Conservation (phyloP, 768 basidiomycete species). For the Exsudoporus frostii region DNA sequence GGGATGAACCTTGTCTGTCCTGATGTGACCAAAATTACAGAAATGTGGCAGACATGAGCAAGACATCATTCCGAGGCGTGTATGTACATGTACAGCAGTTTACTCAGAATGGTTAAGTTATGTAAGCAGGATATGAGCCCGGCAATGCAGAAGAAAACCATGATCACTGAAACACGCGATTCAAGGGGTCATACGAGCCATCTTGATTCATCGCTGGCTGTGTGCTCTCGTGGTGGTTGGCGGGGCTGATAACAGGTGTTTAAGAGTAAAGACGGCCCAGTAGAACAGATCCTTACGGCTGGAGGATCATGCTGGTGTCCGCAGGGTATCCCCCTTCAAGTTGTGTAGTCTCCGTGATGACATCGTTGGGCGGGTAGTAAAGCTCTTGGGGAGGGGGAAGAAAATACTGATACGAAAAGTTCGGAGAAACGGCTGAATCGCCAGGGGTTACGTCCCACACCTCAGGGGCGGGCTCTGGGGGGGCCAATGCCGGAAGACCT, state of each 20-base stretch:
- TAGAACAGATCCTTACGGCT: constrained; percentile 5
- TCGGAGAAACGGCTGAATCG: neutral
- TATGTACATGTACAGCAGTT: neutral
- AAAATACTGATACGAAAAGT: neutral
- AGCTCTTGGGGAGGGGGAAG: neutral
- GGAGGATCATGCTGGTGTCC: neutral
- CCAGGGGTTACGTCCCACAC: constrained; percentile 7
- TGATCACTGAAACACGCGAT: constrained; percentile 11
- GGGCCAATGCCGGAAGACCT: neutral
- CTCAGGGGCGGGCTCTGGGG: neutral
- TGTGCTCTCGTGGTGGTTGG: constrained; percentile 6
- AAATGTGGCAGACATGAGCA: constrained; percentile 25
- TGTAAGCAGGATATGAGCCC: neutral
- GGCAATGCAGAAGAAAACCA: neutral
- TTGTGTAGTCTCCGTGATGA: neutral
- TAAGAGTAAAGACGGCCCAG: neutral
- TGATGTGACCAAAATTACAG: constrained; percentile 15
- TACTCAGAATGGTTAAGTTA: neutral
- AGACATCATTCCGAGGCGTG: constrained; percentile 7
- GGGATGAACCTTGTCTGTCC: constrained; percentile 6
- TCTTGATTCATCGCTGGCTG: constrained; percentile 8
- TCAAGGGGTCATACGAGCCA: constrained; percentile 2
- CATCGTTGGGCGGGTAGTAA: neutral
- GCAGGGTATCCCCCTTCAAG: constrained; percentile 8
- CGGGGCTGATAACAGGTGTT: constrained; percentile 8